A percentile compares a stretch with the other conserved stretches of the same genome.
Evolutionary conservation across 352 stramenopile species (phyloP).

Genomic region (Phytophthora podocarpi): DNA sequence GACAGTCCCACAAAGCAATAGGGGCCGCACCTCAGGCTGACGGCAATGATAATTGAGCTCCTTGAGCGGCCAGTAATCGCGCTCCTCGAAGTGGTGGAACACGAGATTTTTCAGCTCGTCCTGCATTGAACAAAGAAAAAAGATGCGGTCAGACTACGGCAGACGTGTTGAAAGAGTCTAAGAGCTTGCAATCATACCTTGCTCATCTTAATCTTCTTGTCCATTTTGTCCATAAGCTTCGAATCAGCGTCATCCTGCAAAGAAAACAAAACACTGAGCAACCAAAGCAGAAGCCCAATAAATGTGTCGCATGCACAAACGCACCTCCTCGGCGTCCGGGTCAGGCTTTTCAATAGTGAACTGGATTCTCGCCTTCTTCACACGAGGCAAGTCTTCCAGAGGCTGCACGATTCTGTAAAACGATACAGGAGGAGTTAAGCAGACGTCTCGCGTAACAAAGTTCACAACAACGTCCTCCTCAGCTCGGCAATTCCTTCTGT

Average conservation of each 20-base stretch:
- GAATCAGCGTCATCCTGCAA: slow-evolving; percentile 50
- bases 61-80: slow-evolving; percentile 89
- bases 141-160: neutral
- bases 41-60: slow-evolving; percentile 89
- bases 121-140: slow-evolving; percentile 30
- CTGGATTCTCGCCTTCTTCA: slow-evolving; percentile 82
- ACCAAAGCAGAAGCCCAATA: neutral
- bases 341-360: slow-evolving; percentile 86
- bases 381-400: slow-evolving; percentile 73
- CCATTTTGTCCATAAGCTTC: slow-evolving; percentile 67
- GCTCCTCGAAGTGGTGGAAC: slow-evolving; percentile 89
- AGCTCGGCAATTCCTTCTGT: neutral
- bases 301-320: neutral
- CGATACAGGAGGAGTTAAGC: neutral
- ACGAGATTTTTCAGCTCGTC: slow-evolving; percentile 89
- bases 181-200: slow-evolving; percentile 49
- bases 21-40: slow-evolving; percentile 72
- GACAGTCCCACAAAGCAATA: neutral
- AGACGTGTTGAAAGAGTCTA: neutral
- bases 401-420: slow-evolving; percentile 69
- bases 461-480: too few relatives aligned
- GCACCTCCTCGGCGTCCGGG: slow-evolving; percentile 66
- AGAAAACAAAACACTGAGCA: slow-evolving; percentile 2
- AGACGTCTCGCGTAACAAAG: neutral
- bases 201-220: slow-evolving; percentile 93